Conservation (phyloP, 139 green algal genomes). For the Chlamydomonas sp. region DNA sequence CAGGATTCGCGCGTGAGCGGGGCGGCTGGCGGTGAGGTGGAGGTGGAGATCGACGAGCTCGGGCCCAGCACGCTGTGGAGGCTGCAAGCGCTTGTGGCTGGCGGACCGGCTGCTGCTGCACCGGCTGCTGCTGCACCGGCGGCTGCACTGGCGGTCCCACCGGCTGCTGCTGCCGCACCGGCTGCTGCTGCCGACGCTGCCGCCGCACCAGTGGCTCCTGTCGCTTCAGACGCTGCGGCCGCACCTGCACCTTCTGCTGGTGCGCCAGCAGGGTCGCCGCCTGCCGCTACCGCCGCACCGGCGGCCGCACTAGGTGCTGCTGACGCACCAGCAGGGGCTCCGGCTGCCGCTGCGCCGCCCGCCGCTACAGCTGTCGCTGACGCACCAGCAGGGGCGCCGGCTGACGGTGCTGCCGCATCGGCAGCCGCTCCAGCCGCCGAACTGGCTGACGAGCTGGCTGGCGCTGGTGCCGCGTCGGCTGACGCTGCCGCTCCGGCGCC, state of each 20-base stretch:
- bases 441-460: background rate
- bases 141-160: slow-evolving; percentile 24
- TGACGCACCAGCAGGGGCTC: background rate
- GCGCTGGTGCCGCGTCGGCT: background rate
- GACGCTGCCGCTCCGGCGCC: background rate
- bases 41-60: slow-evolving; percentile 64
- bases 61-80: slow-evolving; percentile 50
- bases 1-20: slow-evolving; percentile 16
- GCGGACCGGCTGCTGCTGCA: background rate
- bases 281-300: background rate
- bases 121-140: background rate
- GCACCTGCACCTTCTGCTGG: background rate
- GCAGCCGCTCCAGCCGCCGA: no score
- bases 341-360: background rate
- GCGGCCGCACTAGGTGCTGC: background rate
- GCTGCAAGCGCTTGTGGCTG: slow-evolving; percentile 28
- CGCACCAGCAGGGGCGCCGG: background rate
- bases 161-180: background rate
- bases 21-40: slow-evolving; percentile 45
- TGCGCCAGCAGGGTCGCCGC: background rate
- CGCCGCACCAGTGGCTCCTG: background rate
- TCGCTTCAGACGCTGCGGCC: no score
- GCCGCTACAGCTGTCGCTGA: background rate
- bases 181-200: background rate
- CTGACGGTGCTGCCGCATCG: no score